Base-by-base conservation (phyloP, 225 moss, liverwort and hornwort genomes). In the Straminergon stramineum region DNA sequence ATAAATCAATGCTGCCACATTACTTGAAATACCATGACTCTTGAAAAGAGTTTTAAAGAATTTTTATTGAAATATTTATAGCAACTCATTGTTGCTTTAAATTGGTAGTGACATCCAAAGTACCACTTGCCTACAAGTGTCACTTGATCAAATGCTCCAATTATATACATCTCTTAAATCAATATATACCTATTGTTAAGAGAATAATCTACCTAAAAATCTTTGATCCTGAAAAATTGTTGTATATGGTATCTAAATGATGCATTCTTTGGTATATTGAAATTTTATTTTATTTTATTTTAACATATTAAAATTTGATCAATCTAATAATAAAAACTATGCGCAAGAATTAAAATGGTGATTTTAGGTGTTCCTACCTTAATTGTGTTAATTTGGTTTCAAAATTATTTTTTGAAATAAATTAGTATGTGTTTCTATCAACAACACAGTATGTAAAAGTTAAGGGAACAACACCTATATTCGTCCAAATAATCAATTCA, bases 71-170 rank as follows among this genome's bases (percentile, higher is more conserved):
- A 53, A 1, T 76, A 14, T 34, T 20, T 77, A 13, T 20, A 31
- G 14, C 35, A 77, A 53, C 0, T 77, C 5, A 35, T 77, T 51
- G 19, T 51, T 51, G 31, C 13, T 31, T 20, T 17, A 74, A 45
- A 28, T 74, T 75, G 13, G 51, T 19, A 48, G 2, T 4, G 18
- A 31, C 18, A 75, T 75, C 19, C 27, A 4, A 51, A 76, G 20
- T 32, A 7, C 0, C 0, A 75, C 0, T 2, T 51, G 12, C 3
- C 6, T 32, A 52, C 1, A 75, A 51, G 6, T 0, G 4, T 0
- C 0, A 0, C 19, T 75, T 11, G 7, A 75, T 51, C 30, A 45
- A 51, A 51, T 75, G 7, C 0, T 32, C 6, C 21, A 0, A 0
- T 75, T 53, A 34, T 22, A 22, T 34, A 9, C 22, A 77, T 34